Percentiles rank a stretch among this genome's conserved stretches.
These are phyloP conservation scores for Ganoderma meredithae DNA, from an alignment of 1,284 basidiomycete genomes.

Conservation along the genomic window DNA sequence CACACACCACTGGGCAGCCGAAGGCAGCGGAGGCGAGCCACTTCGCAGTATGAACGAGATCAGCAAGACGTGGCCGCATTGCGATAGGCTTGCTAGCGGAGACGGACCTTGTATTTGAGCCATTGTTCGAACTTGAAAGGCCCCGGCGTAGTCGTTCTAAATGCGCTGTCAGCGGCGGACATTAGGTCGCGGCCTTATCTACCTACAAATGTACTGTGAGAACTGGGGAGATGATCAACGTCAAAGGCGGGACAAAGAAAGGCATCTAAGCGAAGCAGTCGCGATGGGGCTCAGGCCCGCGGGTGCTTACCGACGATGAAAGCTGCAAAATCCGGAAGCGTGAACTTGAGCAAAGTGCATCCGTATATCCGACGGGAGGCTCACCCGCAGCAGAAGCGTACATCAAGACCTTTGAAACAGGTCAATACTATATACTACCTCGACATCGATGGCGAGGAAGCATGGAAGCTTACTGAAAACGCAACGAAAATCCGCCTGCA, in stretches of 20 bases:
- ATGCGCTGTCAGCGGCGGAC: neutral
- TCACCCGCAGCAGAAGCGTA: neutral
- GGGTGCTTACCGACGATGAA: neutral
- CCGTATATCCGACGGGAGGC: neutral
- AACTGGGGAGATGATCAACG: neutral
- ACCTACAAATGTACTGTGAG: neutral
- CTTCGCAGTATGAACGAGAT: neutral
- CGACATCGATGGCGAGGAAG: neutral
- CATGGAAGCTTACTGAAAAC: neutral
- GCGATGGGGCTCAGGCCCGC: too few species aligned
- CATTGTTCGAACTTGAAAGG: neutral
- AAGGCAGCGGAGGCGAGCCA: neutral
- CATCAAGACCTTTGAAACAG: neutral
- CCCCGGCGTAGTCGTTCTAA: neutral
- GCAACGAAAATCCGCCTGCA: neutral
- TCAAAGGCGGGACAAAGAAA: too few species aligned
- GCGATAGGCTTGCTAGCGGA: neutral
- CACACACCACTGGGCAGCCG: neutral
- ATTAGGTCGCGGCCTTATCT: fast-evolving
- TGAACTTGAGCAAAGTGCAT: neutral
- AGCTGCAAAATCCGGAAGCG: neutral
- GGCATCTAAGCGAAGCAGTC: too few species aligned
- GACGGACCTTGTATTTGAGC: neutral
- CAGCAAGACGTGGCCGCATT: neutral
- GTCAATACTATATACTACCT: neutral